Evolutionary conservation across 2,329 filamentous ascomycete species (phyloP), one percentile per base, ranked within the genome.

Genomic region (Geosmithia flava): DNA sequence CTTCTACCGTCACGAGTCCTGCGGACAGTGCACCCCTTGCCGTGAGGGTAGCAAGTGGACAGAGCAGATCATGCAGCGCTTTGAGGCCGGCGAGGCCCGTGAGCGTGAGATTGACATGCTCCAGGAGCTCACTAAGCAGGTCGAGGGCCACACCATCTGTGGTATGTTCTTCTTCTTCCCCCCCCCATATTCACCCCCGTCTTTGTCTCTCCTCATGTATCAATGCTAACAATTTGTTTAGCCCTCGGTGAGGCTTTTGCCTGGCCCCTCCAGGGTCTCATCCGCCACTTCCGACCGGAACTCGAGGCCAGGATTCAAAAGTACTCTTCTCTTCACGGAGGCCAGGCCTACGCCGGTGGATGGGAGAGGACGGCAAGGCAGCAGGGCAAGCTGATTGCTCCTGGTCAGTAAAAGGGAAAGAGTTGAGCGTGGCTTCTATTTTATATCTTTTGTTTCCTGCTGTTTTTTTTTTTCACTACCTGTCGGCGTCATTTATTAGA

Each of bases 1-100:
- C 67, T 98, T 98, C 75, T 98, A 98, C 76, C 86, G 90, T 69
- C 93, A 98, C 74, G 93, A 98, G 75, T 90, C 83, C 56, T 98
- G 93, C 68, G 93, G 93, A 51, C 93, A 98, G 73, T 98, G 93
- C 75, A 98, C 93, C 50, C 93, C 93, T n/a, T 98, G 93, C 78
- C 86, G 93, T 64, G 93, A 98, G 72, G 93, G 93, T 55, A 94
- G 85, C 75, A 96, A 95, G 74, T 98, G 93, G 93, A 96, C 91
- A 11, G 86, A 95, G 69, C 90, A 98, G 75, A 97, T 98, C 68
- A 97, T 98, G 93, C 75, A 85, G 68, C 85, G 93, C 49, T 95
- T 98, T 59, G 89, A 95, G 75, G 85, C 86, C 67, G 93, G 93
- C 51, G 81, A 87, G 68, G 93, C 87, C 51, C 82, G 87, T 53